Evolutionary conservation across 208 protist genomes (phyloP).

Genomic region (Leishmania gerbilli): DNA sequence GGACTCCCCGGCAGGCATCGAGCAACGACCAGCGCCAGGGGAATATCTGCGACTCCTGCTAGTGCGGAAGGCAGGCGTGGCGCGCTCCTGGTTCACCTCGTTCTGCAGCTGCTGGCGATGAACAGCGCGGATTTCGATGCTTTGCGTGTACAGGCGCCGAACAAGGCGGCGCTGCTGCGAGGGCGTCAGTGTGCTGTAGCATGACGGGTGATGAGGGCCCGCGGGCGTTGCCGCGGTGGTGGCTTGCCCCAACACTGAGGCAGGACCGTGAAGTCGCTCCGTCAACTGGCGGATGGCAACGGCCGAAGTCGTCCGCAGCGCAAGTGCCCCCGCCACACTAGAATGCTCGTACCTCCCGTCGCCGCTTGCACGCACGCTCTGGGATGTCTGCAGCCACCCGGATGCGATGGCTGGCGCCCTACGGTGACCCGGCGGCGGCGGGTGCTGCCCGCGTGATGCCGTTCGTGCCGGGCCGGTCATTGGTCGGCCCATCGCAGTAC

Average conservation of each 20-base stretch:
- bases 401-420: neutral
- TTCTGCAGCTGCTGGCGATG: constrained; percentile 24
- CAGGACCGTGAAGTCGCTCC: neutral
- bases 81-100: constrained; percentile 13
- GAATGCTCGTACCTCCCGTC: neutral
- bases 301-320: neutral
- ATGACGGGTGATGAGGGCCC: constrained; percentile 17
- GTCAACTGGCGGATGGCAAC: neutral
- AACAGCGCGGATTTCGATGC: constrained; percentile 23
- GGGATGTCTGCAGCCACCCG: neutral
- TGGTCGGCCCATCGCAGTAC: constrained; percentile 6
- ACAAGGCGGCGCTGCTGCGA: constrained; percentile 35
- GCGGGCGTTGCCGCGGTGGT: neutral
- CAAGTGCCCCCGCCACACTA: neutral
- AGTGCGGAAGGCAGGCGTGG: constrained; percentile 4
- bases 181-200: constrained; percentile 40
- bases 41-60: constrained; percentile 10
- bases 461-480: constrained; percentile 12
- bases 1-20: neutral
- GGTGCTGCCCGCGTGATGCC: constrained; percentile 2
- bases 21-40: neutral
- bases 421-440: neutral
- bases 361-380: neutral
- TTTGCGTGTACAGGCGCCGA: constrained; percentile 40
- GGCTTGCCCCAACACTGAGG: neutral